Base-by-base conservation (phyloP, 495 filamentous ascomycete species). In the Aspergillus diversus region DNA sequence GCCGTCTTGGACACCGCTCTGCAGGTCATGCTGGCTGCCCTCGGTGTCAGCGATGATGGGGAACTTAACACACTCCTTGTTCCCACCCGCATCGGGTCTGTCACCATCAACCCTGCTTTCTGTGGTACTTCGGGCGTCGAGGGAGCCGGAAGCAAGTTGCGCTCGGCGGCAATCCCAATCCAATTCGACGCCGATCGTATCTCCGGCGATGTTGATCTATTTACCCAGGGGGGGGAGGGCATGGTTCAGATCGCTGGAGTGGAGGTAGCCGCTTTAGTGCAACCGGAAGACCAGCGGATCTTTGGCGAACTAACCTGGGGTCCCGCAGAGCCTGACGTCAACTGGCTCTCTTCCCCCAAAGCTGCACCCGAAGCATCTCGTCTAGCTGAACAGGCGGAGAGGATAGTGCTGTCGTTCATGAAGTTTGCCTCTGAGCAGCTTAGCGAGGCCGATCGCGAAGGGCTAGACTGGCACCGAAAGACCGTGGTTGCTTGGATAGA, bases 301-400 rank as follows among this genome's bases (percentile, higher is more conserved):
- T 64, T 64, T 43, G 52, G 51, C 6, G 21, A 64, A 31, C 21
- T 37, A 11, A 32, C 31, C 32, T 64, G 62, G 56, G 21, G 21
- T 27, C 21, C 2, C 21, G 21, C 21, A 27, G 21, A 27, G 21
- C 21, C 21, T 27, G 56, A n/a, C 5, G 8, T 11, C 13, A 21
- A 37, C n/a, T 39, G n/a, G 11, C 34, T 33, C 0, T 7, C 7
- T 4, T 7, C 8, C 8, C 8, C 7, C 8, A 7, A 8, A 13
- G 37, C 37, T 7, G 37, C 37, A 13, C 13, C 8, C 37, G 37
- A 39, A 8, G 13, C 37, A 7, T 8, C 37, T 7, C 8, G 7
- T 7, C 7, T 8, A 7, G 13, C 8, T 7, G 8, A 39, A 7
- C 37, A 39, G 1, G 37, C 7, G 54, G 33, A 47, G 39, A 27